phyloP scores from a whole-genome alignment of 179 eudicot species.

The Vitellaria paradoxa region DNA sequence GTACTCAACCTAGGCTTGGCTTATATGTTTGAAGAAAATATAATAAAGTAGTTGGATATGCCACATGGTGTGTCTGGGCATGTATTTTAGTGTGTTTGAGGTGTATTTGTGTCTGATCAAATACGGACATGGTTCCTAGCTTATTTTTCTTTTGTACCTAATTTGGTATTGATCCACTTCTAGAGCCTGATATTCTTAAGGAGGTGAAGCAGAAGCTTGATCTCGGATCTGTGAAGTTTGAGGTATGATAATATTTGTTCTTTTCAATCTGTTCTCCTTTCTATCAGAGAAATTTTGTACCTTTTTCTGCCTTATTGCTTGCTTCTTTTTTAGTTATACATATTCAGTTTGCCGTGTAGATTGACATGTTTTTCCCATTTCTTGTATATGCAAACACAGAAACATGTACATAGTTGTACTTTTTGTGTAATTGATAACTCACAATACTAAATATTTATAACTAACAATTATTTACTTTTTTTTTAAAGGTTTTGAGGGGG shows the following conservation, averaged over 20 bases:
- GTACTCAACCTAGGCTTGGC: no score
- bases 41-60: no score
- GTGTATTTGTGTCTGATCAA: no score
- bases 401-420: not conserved
- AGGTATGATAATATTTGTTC: conserved; percentile 41
- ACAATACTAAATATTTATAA: not conserved
- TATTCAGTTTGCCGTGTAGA: not conserved
- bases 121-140: not conserved
- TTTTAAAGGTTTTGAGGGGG: no score
- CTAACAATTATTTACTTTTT: not conserved
- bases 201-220: conserved; percentile 96
- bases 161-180: conserved; percentile 22
- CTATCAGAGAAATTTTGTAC: no score
- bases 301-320: not conserved
- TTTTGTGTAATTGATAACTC: not conserved
- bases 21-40: no score
- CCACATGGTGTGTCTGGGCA: no score
- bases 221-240: conserved; percentile 82
- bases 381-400: not conserved
- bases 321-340: not conserved
- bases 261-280: conserved; percentile 4
- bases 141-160: conserved; percentile 8
- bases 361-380: conserved; percentile 3
- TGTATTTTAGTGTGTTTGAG: no score
- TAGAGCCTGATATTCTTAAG: conserved; percentile 93